Evolutionary conservation across 441 rosid species (phyloP).

Genomic region (Melastoma candidum): DNA sequence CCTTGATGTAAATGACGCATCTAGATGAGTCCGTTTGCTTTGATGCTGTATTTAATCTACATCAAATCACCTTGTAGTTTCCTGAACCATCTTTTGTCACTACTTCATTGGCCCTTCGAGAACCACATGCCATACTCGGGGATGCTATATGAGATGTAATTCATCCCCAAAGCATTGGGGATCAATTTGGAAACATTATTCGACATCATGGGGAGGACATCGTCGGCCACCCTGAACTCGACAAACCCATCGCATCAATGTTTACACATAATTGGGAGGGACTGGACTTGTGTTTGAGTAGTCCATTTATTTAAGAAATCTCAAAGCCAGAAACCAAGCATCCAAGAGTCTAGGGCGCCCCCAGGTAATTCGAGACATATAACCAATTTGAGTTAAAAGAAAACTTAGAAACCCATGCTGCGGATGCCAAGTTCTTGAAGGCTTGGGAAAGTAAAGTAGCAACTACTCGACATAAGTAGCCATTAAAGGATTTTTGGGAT

Average conservation of each 20-base stretch:
- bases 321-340: no score
- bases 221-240: conserved; percentile 39
- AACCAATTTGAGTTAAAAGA: no score
- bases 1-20: conserved; percentile 43
- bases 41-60: conserved; percentile 32
- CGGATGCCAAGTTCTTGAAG: no score
- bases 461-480: no score
- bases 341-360: no score
- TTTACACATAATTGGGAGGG: no score
- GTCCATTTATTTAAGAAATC: no score
- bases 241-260: conserved; percentile 25
- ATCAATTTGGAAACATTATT: conserved; percentile 49
- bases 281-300: no score
- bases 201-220: conserved; percentile 38
- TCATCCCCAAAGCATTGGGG: conserved; percentile 44
- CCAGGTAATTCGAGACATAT: no score
- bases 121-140: conserved; percentile 32
- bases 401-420: no score
- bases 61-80: conserved; percentile 33
- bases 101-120: conserved; percentile 34
- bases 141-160: conserved; percentile 26
- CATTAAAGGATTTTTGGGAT: no score
- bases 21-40: conserved; percentile 30
- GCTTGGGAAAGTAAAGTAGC: no score
- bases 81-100: conserved; percentile 59